These are phyloP conservation scores for Malassezia slooffiae DNA, from an alignment of 1,284 basidiomycete genomes.

Conservation along the genomic window DNA sequence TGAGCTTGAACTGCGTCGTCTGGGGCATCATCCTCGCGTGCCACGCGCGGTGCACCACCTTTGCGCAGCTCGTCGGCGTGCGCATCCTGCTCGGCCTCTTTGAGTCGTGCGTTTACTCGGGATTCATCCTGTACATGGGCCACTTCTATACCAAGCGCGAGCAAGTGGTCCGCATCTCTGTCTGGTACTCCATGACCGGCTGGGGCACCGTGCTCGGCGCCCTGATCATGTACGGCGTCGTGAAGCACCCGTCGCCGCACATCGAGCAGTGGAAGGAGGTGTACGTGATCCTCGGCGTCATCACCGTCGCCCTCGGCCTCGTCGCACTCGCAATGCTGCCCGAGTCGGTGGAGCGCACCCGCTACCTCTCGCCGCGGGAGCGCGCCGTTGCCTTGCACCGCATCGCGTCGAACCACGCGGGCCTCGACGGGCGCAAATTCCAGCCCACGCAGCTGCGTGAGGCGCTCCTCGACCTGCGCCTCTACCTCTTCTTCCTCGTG, in stretches of 20 bases:
- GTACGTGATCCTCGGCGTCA: constrained; percentile 29
- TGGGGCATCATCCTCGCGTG: constrained; percentile 12
- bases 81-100: constrained; percentile 37
- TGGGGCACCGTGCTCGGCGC: constrained; percentile 30
- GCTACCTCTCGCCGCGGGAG: constrained; percentile 50
- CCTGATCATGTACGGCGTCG: constrained; percentile 25
- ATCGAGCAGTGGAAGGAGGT: constrained; percentile 30
- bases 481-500: constrained; percentile 27
- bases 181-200: constrained; percentile 32
- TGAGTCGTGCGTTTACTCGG: constrained; percentile 26
- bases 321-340: constrained; percentile 22
- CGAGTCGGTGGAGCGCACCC: constrained; percentile 19
- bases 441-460: constrained; percentile 52
- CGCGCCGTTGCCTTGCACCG: constrained; percentile 53
- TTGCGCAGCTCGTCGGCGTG: constrained; percentile 22
- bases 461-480: constrained; percentile 50
- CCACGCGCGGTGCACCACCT: constrained; percentile 31
- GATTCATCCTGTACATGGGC: constrained; percentile 25
- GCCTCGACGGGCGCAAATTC: constrained; percentile 54
- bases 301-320: constrained; percentile 25
- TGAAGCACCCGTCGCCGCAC: constrained; percentile 12
- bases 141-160: constrained; percentile 27
- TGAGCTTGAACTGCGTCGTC: too few relatives aligned
- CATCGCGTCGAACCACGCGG: constrained; percentile 52
- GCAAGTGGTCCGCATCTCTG: constrained; percentile 19